Percentiles rank a stretch among this genome's conserved stretches.
phyloP scores from a whole-genome alignment of 2,329 filamentous ascomycete species.

The Aspergillus sp. region DNA sequence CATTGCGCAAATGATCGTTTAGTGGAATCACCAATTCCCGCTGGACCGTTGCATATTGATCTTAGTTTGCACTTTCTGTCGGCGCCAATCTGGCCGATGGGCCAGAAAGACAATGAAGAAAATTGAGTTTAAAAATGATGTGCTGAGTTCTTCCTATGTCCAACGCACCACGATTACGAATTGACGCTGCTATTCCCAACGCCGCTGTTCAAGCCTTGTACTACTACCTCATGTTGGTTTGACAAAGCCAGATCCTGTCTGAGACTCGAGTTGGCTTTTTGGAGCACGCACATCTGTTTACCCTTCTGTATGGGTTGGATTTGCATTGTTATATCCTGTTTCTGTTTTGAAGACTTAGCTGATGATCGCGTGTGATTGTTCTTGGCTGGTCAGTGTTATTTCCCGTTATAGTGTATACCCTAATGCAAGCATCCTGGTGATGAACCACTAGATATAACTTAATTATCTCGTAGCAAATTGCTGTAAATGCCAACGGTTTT shows the following conservation, averaged over 20 bases:
- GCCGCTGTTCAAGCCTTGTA: constrained; percentile 20
- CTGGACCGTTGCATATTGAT: neutral
- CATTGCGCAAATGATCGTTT: constrained; percentile 98
- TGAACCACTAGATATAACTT: neutral
- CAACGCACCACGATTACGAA: constrained; percentile 24
- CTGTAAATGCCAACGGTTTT: no score
- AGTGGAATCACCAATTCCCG: constrained; percentile 7
- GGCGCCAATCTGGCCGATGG: neutral
- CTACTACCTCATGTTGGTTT: constrained; percentile 18
- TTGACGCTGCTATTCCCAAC: constrained; percentile 19
- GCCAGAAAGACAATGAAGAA: neutral
- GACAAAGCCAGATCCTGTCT: constrained; percentile 6
- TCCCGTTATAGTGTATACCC: constrained; percentile 9
- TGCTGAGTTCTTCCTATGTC: constrained; percentile 14
- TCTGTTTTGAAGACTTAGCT: constrained; percentile 2
- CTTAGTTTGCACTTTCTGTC: neutral
- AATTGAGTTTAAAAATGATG: constrained; percentile 3
- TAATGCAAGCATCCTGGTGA: constrained; percentile 15
- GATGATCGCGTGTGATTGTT: neutral
- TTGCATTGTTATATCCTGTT: constrained; percentile 6
- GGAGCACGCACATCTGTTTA: constrained; percentile 4
- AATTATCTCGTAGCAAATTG: no score
- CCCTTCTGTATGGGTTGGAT: constrained; percentile 7
- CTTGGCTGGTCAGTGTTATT: constrained; percentile 2
- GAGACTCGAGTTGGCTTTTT: constrained; percentile 11